Evolutionary conservation across 75 land plant genomes (phyloP), one percentile per base, ranked within the genome.

Genomic region (Sequoiadendron giganteum): DNA sequence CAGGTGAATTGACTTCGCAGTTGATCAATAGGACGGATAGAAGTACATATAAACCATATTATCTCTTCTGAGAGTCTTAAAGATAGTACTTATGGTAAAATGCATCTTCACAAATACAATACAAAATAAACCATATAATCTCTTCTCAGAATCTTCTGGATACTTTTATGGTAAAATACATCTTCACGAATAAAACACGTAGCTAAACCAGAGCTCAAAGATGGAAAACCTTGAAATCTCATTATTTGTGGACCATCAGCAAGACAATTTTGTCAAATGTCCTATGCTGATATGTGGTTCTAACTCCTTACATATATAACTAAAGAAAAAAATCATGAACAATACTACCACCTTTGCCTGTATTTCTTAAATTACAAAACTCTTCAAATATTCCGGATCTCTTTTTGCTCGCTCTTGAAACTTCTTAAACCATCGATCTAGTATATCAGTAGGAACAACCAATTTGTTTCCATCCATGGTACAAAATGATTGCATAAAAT

Each of bases 401-500:
- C 92, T 86, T 90, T 94, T 96, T 15, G 99, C 97, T 88, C 90
- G 90, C 86, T 98, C 99, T 92, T 95, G 97, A 75, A 98, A 97
- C 90, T 98, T 98, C 92, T 95, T 95, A 87, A 97, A 98, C 99
- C 99, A 98, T 76, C 96, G 89, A 56, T 98, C 97, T 89, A 98
- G 58, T 70, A 98, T 98, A 75, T 98, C 99, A 93, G 94, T 92
- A 28, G 99, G 99, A 61, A 98, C 99, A 13, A 98, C 94, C 58
- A 97, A 89, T 70, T 90, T 94, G 15, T 88, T 87, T 45, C 94
- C 96, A 83, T 98, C 99, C 19, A 91, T 93, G 11, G 94, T 92
- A 85, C 99, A 98, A 85, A 97, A 98, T 15, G 96, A 95, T 90
- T 98, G 99, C 99, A 98, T 98, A 87, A 95, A 98, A 87, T 98